Evolutionary conservation across 2,329 filamentous ascomycete species (phyloP), one percentile per base, ranked within the genome.

Genomic region (Ophiostoma ips): DNA sequence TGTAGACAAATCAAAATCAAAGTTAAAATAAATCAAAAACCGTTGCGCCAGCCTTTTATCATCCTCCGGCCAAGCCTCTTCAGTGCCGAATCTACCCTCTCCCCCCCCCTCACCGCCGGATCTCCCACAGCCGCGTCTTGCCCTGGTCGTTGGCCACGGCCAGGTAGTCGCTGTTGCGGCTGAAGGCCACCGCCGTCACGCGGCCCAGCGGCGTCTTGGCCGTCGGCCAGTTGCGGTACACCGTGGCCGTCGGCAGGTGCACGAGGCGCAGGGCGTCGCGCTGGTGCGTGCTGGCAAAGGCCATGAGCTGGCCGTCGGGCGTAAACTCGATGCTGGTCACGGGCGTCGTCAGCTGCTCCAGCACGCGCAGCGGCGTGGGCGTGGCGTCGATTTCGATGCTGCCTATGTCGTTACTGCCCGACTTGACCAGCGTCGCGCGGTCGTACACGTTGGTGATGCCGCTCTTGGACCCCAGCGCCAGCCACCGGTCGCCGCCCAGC

Each of bases 151-250:
- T 96, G 16, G 81, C 90, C 48, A 96, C 84, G 11, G 87, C 87
- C 56, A 98, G 63, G 59, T 89, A 64, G 58, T 84, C 75, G 53
- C 79, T 84, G 54, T 73, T 71, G 6, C 69, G 71, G 18, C 76
- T 75, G 62, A 87, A 84, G 3, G 84, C 81, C 53, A 88, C 77
- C 1, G 79, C 73, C 2, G 86, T 85, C 56, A 96, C 81, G 52
- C 87, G 75, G 0, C 92, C 92, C 54, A 98, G 67, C 1, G 89
- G 88, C 51, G 92, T 98, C 63, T 84, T 82, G 55, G 81, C 78
- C 49, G 90, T 98, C 21, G 92, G 92, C 92, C 92, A 98, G 66
- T 98, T 98, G 60, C 83, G 81, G 72, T 92, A 98, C 18, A 96
- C 87, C 1, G 88, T 95, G 64, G 88, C 95, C 58, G 79, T 89